Conservation (phyloP, 2,329 filamentous ascomycete genomes). For the Cladosporium cucumerinum region DNA sequence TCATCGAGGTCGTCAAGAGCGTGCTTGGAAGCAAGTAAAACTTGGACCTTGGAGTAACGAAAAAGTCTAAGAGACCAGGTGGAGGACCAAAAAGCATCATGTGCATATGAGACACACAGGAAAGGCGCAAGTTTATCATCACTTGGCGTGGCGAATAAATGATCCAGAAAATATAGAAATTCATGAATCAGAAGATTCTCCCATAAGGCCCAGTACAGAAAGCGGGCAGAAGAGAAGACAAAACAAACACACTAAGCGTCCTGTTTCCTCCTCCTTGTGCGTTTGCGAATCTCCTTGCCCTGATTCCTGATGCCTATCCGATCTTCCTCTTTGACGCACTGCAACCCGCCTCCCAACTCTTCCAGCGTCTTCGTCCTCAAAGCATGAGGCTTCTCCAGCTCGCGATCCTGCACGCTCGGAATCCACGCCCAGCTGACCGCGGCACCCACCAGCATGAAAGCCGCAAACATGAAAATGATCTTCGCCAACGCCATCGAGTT, state of each 20-base stretch:
- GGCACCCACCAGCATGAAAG: constrained; percentile 20
- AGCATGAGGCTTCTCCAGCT: not conserved
- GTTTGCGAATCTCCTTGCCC: not conserved
- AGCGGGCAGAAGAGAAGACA: not conserved
- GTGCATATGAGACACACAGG: not conserved
- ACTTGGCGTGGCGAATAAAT: not conserved
- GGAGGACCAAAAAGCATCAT: not conserved
- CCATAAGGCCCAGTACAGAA: not conserved
- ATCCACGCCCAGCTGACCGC: constrained; percentile 20
- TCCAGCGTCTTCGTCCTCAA: constrained; percentile 13
- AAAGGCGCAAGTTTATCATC: not conserved
- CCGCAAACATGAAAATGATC: constrained; percentile 20
- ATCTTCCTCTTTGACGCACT: constrained; percentile 2
- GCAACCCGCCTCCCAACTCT: not conserved
- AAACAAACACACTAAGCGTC: not conserved
- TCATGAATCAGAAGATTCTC: not conserved
- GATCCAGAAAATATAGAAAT: not conserved
- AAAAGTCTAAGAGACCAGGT: not conserved
- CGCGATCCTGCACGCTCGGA: constrained; percentile 19
- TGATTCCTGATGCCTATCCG: not conserved
- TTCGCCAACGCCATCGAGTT: constrained; percentile 19
- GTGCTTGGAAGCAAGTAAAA: constrained; percentile 58
- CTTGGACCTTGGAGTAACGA: not conserved
- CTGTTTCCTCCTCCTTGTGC: constrained; percentile 4
- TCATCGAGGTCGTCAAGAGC: constrained; percentile 77